These are phyloP conservation scores for Vachellia pachyceras DNA, from an alignment of 306 rosid genomes.

Conservation along the genomic window DNA sequence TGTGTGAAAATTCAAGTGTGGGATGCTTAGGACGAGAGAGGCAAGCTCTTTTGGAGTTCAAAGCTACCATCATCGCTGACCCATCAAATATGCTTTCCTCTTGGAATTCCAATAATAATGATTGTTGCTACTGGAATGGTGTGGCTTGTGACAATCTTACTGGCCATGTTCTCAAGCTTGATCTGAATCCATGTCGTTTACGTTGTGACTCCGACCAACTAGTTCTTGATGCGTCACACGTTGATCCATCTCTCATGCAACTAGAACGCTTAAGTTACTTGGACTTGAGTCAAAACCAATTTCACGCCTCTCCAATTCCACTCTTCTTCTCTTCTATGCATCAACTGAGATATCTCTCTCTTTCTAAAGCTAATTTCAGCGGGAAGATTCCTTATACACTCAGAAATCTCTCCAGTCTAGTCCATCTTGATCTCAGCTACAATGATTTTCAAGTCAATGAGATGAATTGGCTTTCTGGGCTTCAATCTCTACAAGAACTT, in stretches of 20 bases:
- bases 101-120: neutral
- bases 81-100: neutral
- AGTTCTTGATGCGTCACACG: neutral
- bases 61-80: neutral
- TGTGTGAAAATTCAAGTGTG: neutral
- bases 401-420: constrained; percentile 21
- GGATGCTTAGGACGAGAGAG: neutral
- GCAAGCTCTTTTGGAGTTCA: constrained; percentile 5
- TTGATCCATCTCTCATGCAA: neutral
- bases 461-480: constrained; percentile 35
- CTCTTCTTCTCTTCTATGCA: neutral
- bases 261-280: constrained; percentile 1
- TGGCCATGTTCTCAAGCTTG: neutral
- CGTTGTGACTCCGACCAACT: neutral
- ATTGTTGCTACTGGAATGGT: neutral
- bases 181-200: neutral
- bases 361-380: rapidly evolving
- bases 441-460: neutral
- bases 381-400: constrained; percentile 29
- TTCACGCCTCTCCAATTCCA: neutral
- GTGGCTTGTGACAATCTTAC: neutral
- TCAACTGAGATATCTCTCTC: neutral
- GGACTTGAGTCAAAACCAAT: constrained; percentile 1
- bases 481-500: constrained; percentile 18
- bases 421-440: constrained; percentile 21